These are phyloP conservation scores for Stereocaulon alpinum DNA, from an alignment of 495 filamentous ascomycete genomes.

Conservation along the genomic window DNA sequence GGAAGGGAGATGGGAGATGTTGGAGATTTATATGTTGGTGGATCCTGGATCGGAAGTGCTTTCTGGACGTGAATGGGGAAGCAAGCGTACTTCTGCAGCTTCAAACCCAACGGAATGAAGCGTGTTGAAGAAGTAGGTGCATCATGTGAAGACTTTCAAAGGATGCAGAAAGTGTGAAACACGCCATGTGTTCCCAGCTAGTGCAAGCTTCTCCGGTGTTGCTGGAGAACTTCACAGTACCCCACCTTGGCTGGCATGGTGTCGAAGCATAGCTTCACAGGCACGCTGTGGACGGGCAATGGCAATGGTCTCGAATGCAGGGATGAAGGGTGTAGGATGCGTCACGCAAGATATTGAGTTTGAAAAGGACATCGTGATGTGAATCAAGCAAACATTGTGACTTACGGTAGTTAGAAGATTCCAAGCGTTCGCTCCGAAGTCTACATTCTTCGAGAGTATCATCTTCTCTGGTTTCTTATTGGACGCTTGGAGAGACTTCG, in stretches of 20 bases:
- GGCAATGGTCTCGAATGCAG: neutral
- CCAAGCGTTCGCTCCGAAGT: conserved; percentile 17
- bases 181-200: neutral
- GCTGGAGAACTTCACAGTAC: too few species aligned
- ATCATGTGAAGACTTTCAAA: neutral
- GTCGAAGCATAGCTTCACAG: too few species aligned
- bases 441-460: conserved; percentile 14
- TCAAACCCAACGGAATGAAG: neutral
- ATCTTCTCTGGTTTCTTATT: neutral
- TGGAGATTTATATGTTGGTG: neutral
- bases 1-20: neutral
- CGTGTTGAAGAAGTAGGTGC: neutral
- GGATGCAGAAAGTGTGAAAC: neutral
- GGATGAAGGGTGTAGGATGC: neutral
- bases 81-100: neutral
- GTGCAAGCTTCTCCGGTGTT: neutral
- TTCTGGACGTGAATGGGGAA: neutral
- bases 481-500: neutral
- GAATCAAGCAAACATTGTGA: neutral
- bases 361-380: too few species aligned
- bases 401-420: conserved; percentile 10
- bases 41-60: neutral
- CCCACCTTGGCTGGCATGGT: too few species aligned
- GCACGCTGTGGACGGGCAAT: neutral
- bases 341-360: neutral